Evolutionary conservation across 441 rosid genomes (phyloP).

Genomic region (Gossypium schwendimanii): DNA sequence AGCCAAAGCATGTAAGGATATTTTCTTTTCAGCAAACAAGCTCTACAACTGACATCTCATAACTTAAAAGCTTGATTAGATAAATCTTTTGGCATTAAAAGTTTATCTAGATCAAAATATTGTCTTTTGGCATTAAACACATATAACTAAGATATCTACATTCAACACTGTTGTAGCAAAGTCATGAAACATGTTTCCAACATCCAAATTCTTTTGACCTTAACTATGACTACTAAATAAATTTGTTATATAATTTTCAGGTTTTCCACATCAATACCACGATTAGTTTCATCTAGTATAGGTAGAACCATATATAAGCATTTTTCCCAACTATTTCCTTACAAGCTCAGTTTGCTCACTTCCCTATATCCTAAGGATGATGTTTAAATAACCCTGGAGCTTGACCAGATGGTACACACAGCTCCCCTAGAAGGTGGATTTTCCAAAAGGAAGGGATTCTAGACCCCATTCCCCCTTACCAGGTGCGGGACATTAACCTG

Average conservation of each 20-base stretch:
- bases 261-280: background rate
- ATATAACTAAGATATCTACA: background rate
- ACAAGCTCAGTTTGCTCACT: background rate
- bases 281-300: background rate
- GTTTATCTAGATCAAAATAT: background rate
- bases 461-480: background rate
- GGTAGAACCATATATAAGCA: background rate
- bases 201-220: background rate
- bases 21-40: background rate
- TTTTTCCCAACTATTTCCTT: background rate
- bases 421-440: background rate
- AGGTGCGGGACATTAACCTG: background rate
- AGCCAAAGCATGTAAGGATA: background rate
- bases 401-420: background rate
- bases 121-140: background rate
- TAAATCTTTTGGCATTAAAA: background rate
- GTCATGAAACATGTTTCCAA: background rate
- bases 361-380: background rate
- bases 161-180: background rate
- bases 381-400: background rate
- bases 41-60: background rate
- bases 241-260: background rate
- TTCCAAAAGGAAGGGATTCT: background rate
- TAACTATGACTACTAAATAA: background rate
- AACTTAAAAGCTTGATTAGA: background rate